Base-by-base conservation (phyloP, 768 basidiomycete genomes). In the Mycena amicta region DNA sequence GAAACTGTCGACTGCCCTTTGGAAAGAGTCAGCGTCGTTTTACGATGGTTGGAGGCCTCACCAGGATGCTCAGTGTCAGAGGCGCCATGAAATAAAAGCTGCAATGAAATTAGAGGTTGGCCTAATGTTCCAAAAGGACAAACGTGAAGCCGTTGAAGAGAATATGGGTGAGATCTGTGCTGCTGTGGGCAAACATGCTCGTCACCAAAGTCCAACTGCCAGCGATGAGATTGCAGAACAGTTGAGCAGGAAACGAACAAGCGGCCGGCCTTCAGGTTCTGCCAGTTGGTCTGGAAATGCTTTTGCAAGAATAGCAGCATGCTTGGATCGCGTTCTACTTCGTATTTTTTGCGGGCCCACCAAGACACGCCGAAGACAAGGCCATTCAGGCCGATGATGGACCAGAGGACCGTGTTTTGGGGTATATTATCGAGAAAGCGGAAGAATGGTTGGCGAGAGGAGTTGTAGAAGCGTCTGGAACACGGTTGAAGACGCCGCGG, bases 171-270 rank as follows among this genome's bases (percentile, higher is more conserved):
- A 78, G 37, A 28, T 60, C 62, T 29, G 3, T 26, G 27, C 80
- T 77, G 62, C 78, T 70, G 65, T 93, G 90, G 3, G 90, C 90
- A 75, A 94, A 93, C 58, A 77, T 79, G 18, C 83, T 75, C 0
- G 91, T 89, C 11, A 92, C 62, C 25, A 86, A 74, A 0, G 89
- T 91, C 89, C 90, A 93, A 68, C 92, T 93, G 53, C n/a, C n/a
- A n/a, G n/a, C n/a, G 51, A 50, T 50, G 31, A 47, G 8, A 27
- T 43, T 49, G 16, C 16, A 58, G 20, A 56, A 50, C 40, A 52
- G 31, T 30, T 55, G 50, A 28, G 33, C 33, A 37, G 8, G 33
- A 37, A 37, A 78, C 85, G 27, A 60, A 90, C 89, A 88, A 64
- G 72, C 90, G 80, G n/a, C 90, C 90, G 11, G 77, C 66, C 1